These are phyloP conservation scores for Boletus sp. DNA, from an alignment of 768 basidiomycete species.

Conservation along the genomic window DNA sequence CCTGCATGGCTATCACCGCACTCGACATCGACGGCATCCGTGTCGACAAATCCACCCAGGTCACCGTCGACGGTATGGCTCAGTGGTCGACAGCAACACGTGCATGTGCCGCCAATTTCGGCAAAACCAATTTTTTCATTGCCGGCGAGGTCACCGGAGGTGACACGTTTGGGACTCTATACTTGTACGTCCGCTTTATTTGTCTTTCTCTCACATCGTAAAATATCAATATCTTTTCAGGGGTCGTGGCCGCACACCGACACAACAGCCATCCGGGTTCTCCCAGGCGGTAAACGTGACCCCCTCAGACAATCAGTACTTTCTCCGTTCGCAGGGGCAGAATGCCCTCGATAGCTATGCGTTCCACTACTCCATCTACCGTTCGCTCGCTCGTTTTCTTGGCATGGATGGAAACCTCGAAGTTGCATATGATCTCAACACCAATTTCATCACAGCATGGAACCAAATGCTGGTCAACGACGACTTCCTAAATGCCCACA, in stretches of 20 bases:
- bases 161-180: constrained; percentile 83
- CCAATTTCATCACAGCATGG: constrained; percentile 88
- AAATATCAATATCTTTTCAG: constrained; percentile 33
- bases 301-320: constrained; percentile 61
- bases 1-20: constrained; percentile 83
- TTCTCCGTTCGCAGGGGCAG: constrained; percentile 62
- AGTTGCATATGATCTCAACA: constrained; percentile 80
- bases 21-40: constrained; percentile 93
- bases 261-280: constrained; percentile 65
- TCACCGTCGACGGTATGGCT: constrained; percentile 78
- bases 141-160: constrained; percentile 94
- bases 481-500: constrained; percentile 76
- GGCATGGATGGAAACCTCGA: constrained; percentile 96
- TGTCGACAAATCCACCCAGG: constrained; percentile 91
- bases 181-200: constrained; percentile 52
- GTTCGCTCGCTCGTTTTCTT: constrained; percentile 78
- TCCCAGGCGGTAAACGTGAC: constrained; percentile 66
- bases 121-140: constrained; percentile 88
- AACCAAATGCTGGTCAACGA: constrained; percentile 87
- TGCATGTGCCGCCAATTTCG: constrained; percentile 63
- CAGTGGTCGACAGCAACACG: constrained; percentile 73
- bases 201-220: not conserved
- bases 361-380: constrained; percentile 95
- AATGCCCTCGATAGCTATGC: constrained; percentile 76
- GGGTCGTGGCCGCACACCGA: constrained; percentile 84